Conservation (phyloP, 1,284 basidiomycete species). For the Microbotryum silenes-acaulis region DNA sequence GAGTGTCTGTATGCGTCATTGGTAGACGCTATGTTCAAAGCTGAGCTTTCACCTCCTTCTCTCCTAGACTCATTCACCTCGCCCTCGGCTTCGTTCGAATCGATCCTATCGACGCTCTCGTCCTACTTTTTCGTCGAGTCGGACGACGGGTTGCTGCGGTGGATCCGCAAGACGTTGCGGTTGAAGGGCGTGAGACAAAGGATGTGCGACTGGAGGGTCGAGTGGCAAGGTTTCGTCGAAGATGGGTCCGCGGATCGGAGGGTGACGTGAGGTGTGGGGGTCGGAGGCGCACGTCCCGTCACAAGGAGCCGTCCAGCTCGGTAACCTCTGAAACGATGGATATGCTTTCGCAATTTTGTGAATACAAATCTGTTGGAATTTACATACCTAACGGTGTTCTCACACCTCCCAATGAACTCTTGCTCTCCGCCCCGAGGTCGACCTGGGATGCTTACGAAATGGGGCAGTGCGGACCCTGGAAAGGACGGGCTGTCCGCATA, state of each 20-base stretch:
- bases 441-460: too few species aligned
- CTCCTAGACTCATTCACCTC: slow-evolving; percentile 64
- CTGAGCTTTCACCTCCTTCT: neutral
- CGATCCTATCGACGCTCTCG: slow-evolving; percentile 73
- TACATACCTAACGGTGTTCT: too few species aligned
- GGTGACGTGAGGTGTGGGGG: slow-evolving; percentile 13
- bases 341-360: too few species aligned
- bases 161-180: slow-evolving; percentile 63
- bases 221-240: slow-evolving; percentile 63
- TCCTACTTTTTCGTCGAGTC: slow-evolving; percentile 86
- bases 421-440: too few species aligned
- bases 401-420: too few species aligned
- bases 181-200: slow-evolving; percentile 47
- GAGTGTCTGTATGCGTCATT: slow-evolving; percentile 22
- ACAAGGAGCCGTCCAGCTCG: neutral
- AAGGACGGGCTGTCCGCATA: too few species aligned
- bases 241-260: slow-evolving; percentile 43
- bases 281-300: neutral
- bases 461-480: too few species aligned
- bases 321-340: too few species aligned
- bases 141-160: slow-evolving; percentile 67
- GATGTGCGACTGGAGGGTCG: slow-evolving; percentile 61
- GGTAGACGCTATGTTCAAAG: too few species aligned
- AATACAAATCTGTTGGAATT: too few species aligned
- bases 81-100: slow-evolving; percentile 75